These are phyloP conservation scores for Schwanniomyces polymorphus DNA, from an alignment of 805 yeast genomes.

Conservation along the genomic window DNA sequence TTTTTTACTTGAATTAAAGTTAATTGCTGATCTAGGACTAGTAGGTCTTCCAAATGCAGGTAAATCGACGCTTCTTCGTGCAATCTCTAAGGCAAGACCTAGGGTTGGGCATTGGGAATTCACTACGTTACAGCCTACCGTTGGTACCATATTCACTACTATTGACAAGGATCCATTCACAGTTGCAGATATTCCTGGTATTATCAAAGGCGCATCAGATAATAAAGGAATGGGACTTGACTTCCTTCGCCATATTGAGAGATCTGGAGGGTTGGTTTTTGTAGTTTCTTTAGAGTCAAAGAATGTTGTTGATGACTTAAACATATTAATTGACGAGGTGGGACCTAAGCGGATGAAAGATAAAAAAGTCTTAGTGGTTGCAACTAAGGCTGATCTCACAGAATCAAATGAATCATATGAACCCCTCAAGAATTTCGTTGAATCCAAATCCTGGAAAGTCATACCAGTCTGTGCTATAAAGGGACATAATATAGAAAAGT, in stretches of 20 bases:
- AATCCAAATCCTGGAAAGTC: slow-evolving; percentile 55
- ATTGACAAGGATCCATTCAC: slow-evolving; percentile 73
- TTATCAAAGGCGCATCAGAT: slow-evolving; percentile 80
- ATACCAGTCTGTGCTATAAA: slow-evolving; percentile 84
- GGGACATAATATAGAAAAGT: slow-evolving; percentile 68
- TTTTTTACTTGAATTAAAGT: slow-evolving; percentile 80
- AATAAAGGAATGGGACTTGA: slow-evolving; percentile 94
- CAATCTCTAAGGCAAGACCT: slow-evolving; percentile 87
- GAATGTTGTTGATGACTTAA: slow-evolving; percentile 67
- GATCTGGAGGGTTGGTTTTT: slow-evolving; percentile 87
- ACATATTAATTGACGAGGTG: slow-evolving; percentile 65
- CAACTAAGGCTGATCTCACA: slow-evolving; percentile 89
- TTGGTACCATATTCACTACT: slow-evolving; percentile 78
- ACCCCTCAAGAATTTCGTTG: slow-evolving; percentile 45
- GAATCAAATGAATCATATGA: slow-evolving; percentile 50
- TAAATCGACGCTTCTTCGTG: slow-evolving; percentile 82
- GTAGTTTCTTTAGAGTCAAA: slow-evolving; percentile 73
- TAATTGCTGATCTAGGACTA: slow-evolving; percentile 89
- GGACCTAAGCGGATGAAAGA: slow-evolving; percentile 60
- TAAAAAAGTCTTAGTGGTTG: slow-evolving; percentile 74
- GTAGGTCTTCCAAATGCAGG: slow-evolving; percentile 98
- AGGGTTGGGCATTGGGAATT: slow-evolving; percentile 96
- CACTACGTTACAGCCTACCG: slow-evolving; percentile 87
- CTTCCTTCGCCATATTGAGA: slow-evolving; percentile 86
- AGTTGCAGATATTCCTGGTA: slow-evolving; percentile 97